These are phyloP conservation scores for Lachnellula cervina DNA, from an alignment of 2,329 filamentous ascomycete species.

Conservation along the genomic window DNA sequence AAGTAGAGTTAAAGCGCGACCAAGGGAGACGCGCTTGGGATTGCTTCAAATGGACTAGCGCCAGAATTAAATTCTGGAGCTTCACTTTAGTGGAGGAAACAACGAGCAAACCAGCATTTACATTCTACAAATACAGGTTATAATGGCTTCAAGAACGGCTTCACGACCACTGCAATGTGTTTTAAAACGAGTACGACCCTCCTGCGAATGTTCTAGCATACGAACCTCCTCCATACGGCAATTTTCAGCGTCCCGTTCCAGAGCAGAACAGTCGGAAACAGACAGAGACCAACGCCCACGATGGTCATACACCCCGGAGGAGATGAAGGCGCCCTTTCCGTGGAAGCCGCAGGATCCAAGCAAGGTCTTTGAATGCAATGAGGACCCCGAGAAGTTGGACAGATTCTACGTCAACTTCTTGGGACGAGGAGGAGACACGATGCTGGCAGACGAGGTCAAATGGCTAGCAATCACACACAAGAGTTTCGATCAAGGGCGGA, in stretches of 20 bases:
- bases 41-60: slow-evolving; percentile 16
- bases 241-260: slow-evolving; percentile 23
- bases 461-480: slow-evolving; percentile 98
- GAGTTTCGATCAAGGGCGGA: slow-evolving; percentile 91
- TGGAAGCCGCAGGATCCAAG: slow-evolving; percentile 46
- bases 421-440: slow-evolving; percentile 63
- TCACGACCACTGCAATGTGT: slow-evolving; percentile 36
- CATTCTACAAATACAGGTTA: not conserved
- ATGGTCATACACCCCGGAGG: slow-evolving; percentile 66
- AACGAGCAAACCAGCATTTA: not conserved
- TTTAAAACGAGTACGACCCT: slow-evolving; percentile 26
- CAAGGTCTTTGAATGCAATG: slow-evolving; percentile 65
- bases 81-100: not conserved
- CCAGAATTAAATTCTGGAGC: slow-evolving; percentile 17
- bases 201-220: slow-evolving; percentile 22
- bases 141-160: slow-evolving; percentile 46
- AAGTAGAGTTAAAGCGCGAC: slow-evolving; percentile 1
- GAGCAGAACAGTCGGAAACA: slow-evolving; percentile 27
- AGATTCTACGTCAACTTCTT: slow-evolving; percentile 72
- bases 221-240: slow-evolving; percentile 17
- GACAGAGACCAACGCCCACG: slow-evolving; percentile 45
- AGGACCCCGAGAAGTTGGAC: slow-evolving; percentile 68
- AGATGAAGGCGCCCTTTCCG: slow-evolving; percentile 65
- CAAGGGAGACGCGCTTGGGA: slow-evolving; percentile 13
- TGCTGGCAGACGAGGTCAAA: slow-evolving; percentile 87